phyloP scores from a whole-genome alignment of 2,329 filamentous ascomycete genomes.

The Fusarium tanahbumbuense region DNA sequence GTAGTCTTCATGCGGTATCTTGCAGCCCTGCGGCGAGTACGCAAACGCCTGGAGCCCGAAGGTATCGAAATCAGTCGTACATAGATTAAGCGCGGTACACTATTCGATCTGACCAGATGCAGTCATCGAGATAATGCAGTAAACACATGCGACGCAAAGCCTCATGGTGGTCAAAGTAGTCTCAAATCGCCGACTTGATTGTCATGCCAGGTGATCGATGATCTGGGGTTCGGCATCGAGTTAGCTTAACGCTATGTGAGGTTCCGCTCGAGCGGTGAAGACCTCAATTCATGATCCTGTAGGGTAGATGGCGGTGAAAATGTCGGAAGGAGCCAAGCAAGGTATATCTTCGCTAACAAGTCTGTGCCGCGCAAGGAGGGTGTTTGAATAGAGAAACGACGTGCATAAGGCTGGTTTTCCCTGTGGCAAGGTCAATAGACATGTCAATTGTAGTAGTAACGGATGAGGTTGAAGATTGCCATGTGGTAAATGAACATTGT shows the following conservation, averaged over 20 bases:
- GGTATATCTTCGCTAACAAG: constrained; percentile 8
- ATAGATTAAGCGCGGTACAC: constrained; percentile 15
- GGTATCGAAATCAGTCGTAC: constrained; percentile 4
- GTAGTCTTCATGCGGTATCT: constrained; percentile 6
- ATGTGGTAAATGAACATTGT: constrained; percentile 4
- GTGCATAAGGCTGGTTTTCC: neutral
- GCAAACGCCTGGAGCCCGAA: constrained; percentile 16
- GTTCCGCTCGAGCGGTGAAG: constrained; percentile 44
- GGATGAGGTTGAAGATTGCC: neutral
- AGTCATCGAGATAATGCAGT: constrained; percentile 13
- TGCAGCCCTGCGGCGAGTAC: constrained; percentile 10
- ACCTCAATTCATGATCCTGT: constrained; percentile 24
- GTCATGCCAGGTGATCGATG: constrained; percentile 43
- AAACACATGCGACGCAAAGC: constrained; percentile 17
- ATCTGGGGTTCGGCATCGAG: constrained; percentile 39
- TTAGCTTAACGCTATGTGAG: constrained; percentile 34
- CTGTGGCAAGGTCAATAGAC: neutral
- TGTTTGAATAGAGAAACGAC: constrained; percentile 14
- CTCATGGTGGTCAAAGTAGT: constrained; percentile 19
- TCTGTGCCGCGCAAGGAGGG: constrained; percentile 29
- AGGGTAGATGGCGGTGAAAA: constrained; percentile 47
- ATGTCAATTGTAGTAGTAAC: constrained; percentile 1
- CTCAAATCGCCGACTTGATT: constrained; percentile 27
- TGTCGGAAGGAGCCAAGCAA: constrained; percentile 17
- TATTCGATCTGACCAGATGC: constrained; percentile 29